Evolutionary conservation across 495 filamentous ascomycete genomes (phyloP).

Genomic region (Talaromyces borbonicus): DNA sequence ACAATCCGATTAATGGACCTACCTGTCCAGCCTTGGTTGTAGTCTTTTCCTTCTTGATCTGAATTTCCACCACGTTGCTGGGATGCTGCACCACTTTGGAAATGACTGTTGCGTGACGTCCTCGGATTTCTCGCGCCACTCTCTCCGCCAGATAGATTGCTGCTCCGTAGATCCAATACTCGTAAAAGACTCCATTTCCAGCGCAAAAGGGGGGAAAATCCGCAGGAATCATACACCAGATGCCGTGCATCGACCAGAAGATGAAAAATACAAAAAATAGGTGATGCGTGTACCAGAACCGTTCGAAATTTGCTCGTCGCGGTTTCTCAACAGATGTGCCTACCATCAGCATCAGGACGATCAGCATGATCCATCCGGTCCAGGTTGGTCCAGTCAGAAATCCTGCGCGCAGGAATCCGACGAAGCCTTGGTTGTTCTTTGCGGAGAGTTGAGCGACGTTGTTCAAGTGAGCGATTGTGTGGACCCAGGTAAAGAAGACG

Average conservation of each 20-base stretch:
- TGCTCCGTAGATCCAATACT: constrained; percentile 70
- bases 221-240: constrained; percentile 73
- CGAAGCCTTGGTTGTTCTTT: constrained; percentile 60
- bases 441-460: constrained; percentile 66
- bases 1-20: constrained; percentile 1
- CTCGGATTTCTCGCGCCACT: constrained; percentile 58
- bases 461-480: constrained; percentile 73
- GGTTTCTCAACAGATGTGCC: constrained; percentile 58
- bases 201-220: constrained; percentile 62
- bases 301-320: constrained; percentile 61
- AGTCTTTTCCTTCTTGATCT: constrained; percentile 74
- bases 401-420: constrained; percentile 59
- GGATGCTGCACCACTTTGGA: constrained; percentile 78
- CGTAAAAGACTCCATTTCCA: constrained; percentile 67
- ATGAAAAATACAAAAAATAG: constrained; percentile 72
- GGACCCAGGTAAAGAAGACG: constrained; percentile 70
- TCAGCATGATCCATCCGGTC: constrained; percentile 71
- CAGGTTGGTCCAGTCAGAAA: constrained; percentile 67
- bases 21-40: constrained; percentile 66
- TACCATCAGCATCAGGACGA: constrained; percentile 58
- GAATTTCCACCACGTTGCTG: constrained; percentile 73
- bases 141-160: constrained; percentile 62
- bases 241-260: constrained; percentile 72
- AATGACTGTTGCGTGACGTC: constrained; percentile 65
- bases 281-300: constrained; percentile 75